Evolutionary conservation across 495 filamentous ascomycete species (phyloP).

Genomic region (Aspergillus indologenus): DNA sequence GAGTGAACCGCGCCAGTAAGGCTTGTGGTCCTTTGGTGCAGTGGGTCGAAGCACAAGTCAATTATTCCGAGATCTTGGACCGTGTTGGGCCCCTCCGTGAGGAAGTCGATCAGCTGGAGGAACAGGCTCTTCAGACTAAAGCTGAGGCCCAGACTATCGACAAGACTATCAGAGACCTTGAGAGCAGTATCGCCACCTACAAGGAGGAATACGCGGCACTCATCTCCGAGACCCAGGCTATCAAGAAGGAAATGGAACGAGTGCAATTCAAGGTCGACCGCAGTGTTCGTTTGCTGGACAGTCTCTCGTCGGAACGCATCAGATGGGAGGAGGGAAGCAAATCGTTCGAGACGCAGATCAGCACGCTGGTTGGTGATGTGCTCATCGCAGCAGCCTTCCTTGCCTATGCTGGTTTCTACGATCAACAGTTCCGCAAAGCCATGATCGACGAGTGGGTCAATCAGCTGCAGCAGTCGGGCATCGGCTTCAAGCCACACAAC

Average conservation of each 20-base stretch:
- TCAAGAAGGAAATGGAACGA: conserved; percentile 92
- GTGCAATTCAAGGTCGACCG: conserved; percentile 98
- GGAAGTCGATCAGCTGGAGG: conserved; percentile 83
- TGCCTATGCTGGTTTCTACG: conserved; percentile 96
- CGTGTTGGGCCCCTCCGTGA: conserved; percentile 90
- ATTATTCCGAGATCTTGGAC: conserved; percentile 94
- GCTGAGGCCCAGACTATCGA: conserved; percentile 90
- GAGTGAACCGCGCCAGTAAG: conserved; percentile 91
- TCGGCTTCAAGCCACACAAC: conserved; percentile 89
- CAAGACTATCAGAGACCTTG: conserved; percentile 76
- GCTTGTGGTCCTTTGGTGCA: conserved; percentile 95
- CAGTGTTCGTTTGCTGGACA: conserved; percentile 90
- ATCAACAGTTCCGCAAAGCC: conserved; percentile 93
- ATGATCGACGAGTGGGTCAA: conserved; percentile 98
- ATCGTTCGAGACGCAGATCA: conserved; percentile 96
- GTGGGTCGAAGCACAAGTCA: conserved; percentile 96
- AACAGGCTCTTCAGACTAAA: conserved; percentile 87
- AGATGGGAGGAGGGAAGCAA: conserved; percentile 96
- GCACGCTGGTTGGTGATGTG: conserved; percentile 93
- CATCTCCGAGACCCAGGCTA: conserved; percentile 94
- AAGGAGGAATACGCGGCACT: conserved; percentile 94
- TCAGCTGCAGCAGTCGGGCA: conserved; percentile 84
- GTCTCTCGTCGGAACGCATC: conserved; percentile 84
- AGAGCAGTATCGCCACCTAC: conserved; percentile 91
- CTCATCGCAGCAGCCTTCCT: conserved; percentile 93